Conservation (phyloP, 306 rosid genomes). For the Gynostemma pentaphyllum region DNA sequence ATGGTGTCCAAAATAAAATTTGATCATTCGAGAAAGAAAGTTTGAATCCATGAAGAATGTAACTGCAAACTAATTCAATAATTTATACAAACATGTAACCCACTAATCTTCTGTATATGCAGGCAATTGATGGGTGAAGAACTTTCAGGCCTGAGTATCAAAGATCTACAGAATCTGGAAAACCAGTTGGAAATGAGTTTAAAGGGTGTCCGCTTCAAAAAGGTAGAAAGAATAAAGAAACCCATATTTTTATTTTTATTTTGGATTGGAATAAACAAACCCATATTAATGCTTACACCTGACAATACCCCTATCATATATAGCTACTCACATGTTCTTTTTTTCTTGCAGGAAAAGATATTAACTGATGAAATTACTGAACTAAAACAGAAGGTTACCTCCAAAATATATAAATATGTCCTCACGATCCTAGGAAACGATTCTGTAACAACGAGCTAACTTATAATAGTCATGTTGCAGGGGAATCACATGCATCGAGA, state of each 20-base stretch:
- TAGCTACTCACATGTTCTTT: constrained; percentile 5
- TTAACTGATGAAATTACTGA: constrained; percentile 37
- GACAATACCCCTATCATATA: not conserved
- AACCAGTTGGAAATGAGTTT: constrained; percentile 57
- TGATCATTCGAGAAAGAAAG: not conserved
- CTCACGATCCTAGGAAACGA: constrained; percentile 3
- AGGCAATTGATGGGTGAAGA: constrained; percentile 81
- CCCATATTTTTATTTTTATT: too few relatives aligned
- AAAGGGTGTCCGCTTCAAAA: constrained; percentile 46
- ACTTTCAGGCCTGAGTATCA: constrained; percentile 42
- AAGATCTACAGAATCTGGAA: constrained; percentile 63
- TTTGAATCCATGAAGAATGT: not conserved
- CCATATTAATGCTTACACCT: not conserved
- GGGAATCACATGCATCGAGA: constrained; percentile 43
- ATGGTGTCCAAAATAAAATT: not conserved
- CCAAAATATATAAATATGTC: not conserved
- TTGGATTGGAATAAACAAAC: too few relatives aligned
- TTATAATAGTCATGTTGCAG: constrained; percentile 24
- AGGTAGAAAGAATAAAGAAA: constrained; percentile 30
- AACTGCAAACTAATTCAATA: not conserved
- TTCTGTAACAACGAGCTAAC: constrained; percentile 9
- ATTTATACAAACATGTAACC: not conserved
- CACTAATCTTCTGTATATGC: constrained; percentile 10
- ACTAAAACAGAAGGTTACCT: constrained; percentile 32
- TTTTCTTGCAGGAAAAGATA: constrained; percentile 37